A percentile compares a stretch with the other conserved stretches of the same genome.
Evolutionary conservation across 1,284 basidiomycete genomes (phyloP).

Genomic region (Mycosarcoma maydis): DNA sequence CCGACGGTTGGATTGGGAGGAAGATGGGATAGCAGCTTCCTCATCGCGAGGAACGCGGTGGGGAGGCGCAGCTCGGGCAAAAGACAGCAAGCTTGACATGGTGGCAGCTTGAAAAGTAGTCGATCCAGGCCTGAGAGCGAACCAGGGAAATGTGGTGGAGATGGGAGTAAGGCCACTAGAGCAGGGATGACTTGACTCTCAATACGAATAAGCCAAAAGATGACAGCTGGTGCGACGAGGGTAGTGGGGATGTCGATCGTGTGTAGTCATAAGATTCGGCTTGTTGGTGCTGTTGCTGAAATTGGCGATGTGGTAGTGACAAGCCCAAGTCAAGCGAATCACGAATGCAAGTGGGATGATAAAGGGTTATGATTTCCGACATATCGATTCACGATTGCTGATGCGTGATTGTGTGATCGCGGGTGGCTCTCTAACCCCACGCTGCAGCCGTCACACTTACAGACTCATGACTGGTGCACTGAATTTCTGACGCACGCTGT

Average conservation of each 20-base stretch:
- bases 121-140: too few relatives aligned
- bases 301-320: too few relatives aligned
- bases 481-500: too few relatives aligned
- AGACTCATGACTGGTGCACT: too few relatives aligned
- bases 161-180: background rate
- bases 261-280: too few relatives aligned
- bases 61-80: conserved; percentile 18
- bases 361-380: too few relatives aligned
- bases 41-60: conserved; percentile 20
- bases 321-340: too few relatives aligned
- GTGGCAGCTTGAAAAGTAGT: background rate
- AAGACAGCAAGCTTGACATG: conserved; percentile 32
- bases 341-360: too few relatives aligned
- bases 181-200: background rate
- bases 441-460: background rate
- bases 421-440: conserved; percentile 1
- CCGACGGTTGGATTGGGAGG: conserved; percentile 5
- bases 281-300: background rate
- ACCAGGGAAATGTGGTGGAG: too few relatives aligned
- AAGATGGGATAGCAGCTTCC: conserved; percentile 16
- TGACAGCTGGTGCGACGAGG: background rate
- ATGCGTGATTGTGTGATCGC: too few relatives aligned
- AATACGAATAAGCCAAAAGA: background rate
- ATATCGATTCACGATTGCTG: too few relatives aligned
- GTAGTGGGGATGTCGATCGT: background rate